Evolutionary conservation across 371 early-diverging fungal species (phyloP), one percentile per base, ranked within the genome.

Genomic region (Caulochytrium protostelioides): DNA sequence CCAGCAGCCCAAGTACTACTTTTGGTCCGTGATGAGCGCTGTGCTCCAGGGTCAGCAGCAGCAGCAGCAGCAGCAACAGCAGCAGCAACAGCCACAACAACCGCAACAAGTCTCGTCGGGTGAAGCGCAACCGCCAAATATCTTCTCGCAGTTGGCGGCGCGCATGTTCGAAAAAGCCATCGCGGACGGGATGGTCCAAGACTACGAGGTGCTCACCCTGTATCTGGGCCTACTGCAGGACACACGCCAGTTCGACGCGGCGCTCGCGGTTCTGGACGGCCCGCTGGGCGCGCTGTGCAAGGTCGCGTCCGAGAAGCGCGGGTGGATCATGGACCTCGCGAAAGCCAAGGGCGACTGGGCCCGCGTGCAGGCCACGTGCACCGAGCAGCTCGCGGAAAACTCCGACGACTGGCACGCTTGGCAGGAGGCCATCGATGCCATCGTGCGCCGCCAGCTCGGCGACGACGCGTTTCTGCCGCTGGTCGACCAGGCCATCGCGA

Each of bases 21-120:
- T 84, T 54, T 90, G 87, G 87, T 70, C 76, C 1, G 72, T 83
- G 37, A 72, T 77, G 70, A 70, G 77, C 21, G 50, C 76, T 6
- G 55, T 72, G 5, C 54, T 78, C 8, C 76, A 77, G 55, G 70
- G 64, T n/a, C n/a, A n/a, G n/a, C n/a, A n/a, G n/a, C n/a, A n/a
- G n/a, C n/a, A n/a, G n/a, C n/a, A n/a, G n/a, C n/a, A n/a, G n/a
- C n/a, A n/a, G n/a, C n/a, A n/a, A n/a, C n/a, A n/a, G n/a, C n/a
- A n/a, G n/a, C n/a, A n/a, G n/a, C n/a, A n/a, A n/a, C n/a, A n/a
- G n/a, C n/a, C n/a, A n/a, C n/a, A n/a, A n/a, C n/a, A n/a, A n/a
- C n/a, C n/a, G n/a, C n/a, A n/a, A n/a, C n/a, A n/a, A n/a, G n/a
- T n/a, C n/a, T n/a, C n/a, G n/a, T n/a, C n/a, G n/a, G n/a, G n/a